Conservation (phyloP, 495 filamentous ascomycete genomes). For the Penicillium pancosmium region DNA sequence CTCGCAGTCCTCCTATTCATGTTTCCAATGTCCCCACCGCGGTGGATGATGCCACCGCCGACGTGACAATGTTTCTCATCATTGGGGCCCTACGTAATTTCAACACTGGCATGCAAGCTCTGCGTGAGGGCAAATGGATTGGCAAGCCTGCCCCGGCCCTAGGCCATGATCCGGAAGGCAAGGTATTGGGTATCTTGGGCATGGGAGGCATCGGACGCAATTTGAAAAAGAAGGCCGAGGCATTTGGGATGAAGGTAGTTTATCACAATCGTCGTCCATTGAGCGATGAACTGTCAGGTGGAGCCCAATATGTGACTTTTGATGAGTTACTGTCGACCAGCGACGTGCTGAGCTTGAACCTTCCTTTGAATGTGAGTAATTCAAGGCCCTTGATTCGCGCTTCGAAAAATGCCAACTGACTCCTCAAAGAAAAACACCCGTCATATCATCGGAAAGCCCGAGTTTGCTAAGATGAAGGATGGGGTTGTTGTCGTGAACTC, state of each 20-base stretch:
- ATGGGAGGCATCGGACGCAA: constrained; percentile 86
- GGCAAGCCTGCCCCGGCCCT: constrained; percentile 49
- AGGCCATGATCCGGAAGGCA: constrained; percentile 66
- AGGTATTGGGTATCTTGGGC: constrained; percentile 74
- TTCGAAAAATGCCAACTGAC: not conserved
- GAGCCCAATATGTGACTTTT: constrained; percentile 68
- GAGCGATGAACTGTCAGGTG: constrained; percentile 56
- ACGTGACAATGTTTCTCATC: constrained; percentile 75
- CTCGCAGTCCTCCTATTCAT: constrained; percentile 55
- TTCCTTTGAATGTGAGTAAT: constrained; percentile 69
- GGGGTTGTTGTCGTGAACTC: constrained; percentile 75
- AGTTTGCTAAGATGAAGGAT: constrained; percentile 71
- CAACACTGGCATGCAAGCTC: constrained; percentile 60
- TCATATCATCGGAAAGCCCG: constrained; percentile 63
- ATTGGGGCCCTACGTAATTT: constrained; percentile 76
- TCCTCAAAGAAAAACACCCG: constrained; percentile 57
- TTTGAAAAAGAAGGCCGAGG: constrained; percentile 55
- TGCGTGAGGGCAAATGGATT: constrained; percentile 63
- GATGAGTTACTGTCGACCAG: constrained; percentile 65
- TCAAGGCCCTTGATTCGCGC: not conserved
- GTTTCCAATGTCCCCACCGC: constrained; percentile 83
- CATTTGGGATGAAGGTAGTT: constrained; percentile 66
- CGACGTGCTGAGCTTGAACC: constrained; percentile 77
- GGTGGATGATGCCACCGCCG: constrained; percentile 81
- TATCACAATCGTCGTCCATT: constrained; percentile 68